A percentile compares a stretch with the other conserved stretches of the same genome.
phyloP scores from a whole-genome alignment of 176 grass and related monocot genomes.

The Oryza longistaminata region DNA sequence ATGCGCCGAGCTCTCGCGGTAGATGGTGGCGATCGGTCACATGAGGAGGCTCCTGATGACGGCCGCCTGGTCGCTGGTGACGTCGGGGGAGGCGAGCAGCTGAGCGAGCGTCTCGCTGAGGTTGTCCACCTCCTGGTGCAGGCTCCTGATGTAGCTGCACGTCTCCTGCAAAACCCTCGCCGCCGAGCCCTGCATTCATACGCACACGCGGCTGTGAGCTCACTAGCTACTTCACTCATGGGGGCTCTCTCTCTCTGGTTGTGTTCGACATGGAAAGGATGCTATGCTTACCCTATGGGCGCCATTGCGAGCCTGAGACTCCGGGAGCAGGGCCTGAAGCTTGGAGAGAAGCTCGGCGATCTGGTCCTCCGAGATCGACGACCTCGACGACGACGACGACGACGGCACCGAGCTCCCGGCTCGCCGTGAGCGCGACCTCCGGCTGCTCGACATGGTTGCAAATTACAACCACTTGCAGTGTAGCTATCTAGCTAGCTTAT shows the following conservation, averaged over 20 bases:
- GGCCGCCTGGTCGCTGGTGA: constrained; percentile 69
- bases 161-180: constrained; percentile 74
- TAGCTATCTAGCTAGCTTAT: background rate
- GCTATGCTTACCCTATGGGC: constrained; percentile 47
- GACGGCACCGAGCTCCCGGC: constrained; percentile 43
- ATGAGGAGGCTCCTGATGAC: constrained; percentile 78
- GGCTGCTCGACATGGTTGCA: constrained; percentile 64
- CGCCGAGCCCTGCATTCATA: constrained; percentile 55
- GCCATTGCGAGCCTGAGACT: constrained; percentile 53
- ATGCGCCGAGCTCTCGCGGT: background rate
- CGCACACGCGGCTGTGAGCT: background rate
- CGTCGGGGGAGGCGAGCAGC: constrained; percentile 54
- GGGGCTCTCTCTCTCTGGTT: background rate
- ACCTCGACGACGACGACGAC: constrained; percentile 38
- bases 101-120: constrained; percentile 71
- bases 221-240: background rate
- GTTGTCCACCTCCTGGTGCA: constrained; percentile 76
- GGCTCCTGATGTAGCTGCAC: constrained; percentile 79
- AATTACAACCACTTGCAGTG: background rate
- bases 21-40: constrained; percentile 18
- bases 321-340: constrained; percentile 67
- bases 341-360: constrained; percentile 79
- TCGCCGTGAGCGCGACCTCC: constrained; percentile 62
- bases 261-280: background rate
- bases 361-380: constrained; percentile 68